Base-by-base conservation (phyloP, 139 green algal species). In the Nannochloris sp. region DNA sequence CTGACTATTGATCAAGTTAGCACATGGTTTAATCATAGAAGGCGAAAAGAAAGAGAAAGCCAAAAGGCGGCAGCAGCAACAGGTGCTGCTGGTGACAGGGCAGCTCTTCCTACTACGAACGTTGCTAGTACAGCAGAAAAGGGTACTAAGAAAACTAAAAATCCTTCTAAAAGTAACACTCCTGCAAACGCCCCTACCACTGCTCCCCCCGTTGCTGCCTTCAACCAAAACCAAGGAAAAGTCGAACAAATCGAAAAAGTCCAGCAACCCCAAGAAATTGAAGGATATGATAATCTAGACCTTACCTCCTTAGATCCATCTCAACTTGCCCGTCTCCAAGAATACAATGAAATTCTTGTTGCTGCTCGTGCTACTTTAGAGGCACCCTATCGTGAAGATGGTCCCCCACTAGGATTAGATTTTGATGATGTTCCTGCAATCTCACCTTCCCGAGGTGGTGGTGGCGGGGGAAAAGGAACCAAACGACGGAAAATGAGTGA, bases 1-100 rank as follows among this genome's bases (percentile, higher is more conserved):
- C 75, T 93, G 15, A 86, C 81, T 4, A 83, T 86, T 51, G 67
- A 89, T 31, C 81, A 92, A 68, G 80, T 93, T 14, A 66, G 68
- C 78, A 64, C 72, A 15, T 92, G 86, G 86, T 92, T 92, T 75
- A 81, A 68, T 7, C 77, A 79, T 55, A 61, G 72, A 14, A 66
- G 86, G 14, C 73, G 84, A 10, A 78, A 77, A 14, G 85, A 81
- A 24, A 87, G 83, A 47, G 38, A 24, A 37, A 46, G 38, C 12
- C 46, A 64, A 2, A 24, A 37, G 24, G 61, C 30, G 34, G 36
- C 45, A 31, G 35, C 66, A 9, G 38, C 37, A 4, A 45, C 57
- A 53, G 39, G 54, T 25, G 59, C 53, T 13, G 29, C 58, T 31
- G 56, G 19, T n/a, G 30, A 36, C 7, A 29, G 13, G 6, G 57